phyloP scores from a whole-genome alignment of 305 asterid species.

The Rubia peregrina region DNA sequence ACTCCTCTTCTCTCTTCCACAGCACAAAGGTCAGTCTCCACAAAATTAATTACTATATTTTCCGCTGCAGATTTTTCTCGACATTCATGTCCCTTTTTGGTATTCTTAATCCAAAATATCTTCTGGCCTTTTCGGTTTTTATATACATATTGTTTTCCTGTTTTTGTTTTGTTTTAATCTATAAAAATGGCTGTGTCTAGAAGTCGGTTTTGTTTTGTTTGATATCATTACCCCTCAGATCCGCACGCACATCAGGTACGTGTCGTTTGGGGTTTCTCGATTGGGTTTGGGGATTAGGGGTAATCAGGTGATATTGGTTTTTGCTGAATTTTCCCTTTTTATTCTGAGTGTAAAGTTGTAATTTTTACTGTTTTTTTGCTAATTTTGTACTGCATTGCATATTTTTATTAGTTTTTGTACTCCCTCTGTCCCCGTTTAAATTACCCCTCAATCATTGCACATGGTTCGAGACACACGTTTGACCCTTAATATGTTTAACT shows the following conservation, averaged over 20 bases:
- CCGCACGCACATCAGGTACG: slow-evolving; percentile 30
- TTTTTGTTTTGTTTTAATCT: slow-evolving; percentile 11
- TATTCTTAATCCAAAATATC: slow-evolving; percentile 21
- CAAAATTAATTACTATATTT: neutral
- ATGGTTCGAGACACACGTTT: too few relatives aligned
- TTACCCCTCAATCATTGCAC: too few relatives aligned
- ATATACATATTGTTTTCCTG: slow-evolving; percentile 5
- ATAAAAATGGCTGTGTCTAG: neutral
- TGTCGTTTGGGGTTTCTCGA: slow-evolving; percentile 18
- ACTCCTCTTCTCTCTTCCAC: slow-evolving; percentile 28
- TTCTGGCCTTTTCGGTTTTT: slow-evolving; percentile 17
- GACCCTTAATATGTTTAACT: too few relatives aligned
- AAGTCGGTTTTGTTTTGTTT: slow-evolving; percentile 27
- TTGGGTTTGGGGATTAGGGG: slow-evolving; percentile 30
- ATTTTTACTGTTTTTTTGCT: slow-evolving; percentile 6
- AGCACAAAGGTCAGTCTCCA: slow-evolving; percentile 12
- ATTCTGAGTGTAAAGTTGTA: slow-evolving; percentile 14
- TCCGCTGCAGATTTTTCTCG: neutral
- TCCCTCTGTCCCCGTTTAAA: too few relatives aligned
- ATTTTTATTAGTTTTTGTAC: neutral
- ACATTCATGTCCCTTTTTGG: slow-evolving; percentile 15
- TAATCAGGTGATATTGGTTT: slow-evolving; percentile 25
- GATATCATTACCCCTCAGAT: slow-evolving; percentile 33
- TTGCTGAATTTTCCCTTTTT: slow-evolving; percentile 17
- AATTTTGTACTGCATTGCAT: neutral